Conservation (phyloP, 495 filamentous ascomycete genomes). For the Podospora australis region DNA sequence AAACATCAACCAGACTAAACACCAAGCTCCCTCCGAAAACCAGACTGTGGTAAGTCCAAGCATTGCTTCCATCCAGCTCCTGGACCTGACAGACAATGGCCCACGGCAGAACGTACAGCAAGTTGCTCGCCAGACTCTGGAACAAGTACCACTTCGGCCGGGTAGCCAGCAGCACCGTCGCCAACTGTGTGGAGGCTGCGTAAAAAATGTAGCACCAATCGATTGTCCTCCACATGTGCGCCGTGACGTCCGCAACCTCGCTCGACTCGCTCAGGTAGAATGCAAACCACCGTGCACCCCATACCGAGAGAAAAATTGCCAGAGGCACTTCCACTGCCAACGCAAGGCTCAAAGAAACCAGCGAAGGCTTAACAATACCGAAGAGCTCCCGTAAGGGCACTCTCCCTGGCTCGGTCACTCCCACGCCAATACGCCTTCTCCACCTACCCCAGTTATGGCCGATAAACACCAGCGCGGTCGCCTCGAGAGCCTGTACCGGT, state of each 20-base stretch:
- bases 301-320: slow-evolving; percentile 55
- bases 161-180: slow-evolving; percentile 59
- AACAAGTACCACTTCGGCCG: slow-evolving; percentile 60
- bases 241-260: slow-evolving; percentile 53
- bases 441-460: slow-evolving; percentile 64
- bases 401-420: slow-evolving; percentile 32
- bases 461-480: slow-evolving; percentile 57
- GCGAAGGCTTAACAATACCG: slow-evolving; percentile 47
- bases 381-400: slow-evolving; percentile 30
- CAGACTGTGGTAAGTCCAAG: slow-evolving; percentile 62
- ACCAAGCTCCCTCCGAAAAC: slow-evolving; percentile 67
- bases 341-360: slow-evolving; percentile 49
- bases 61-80: slow-evolving; percentile 42
- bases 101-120: slow-evolving; percentile 66
- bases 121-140: slow-evolving; percentile 57
- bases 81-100: slow-evolving; percentile 53
- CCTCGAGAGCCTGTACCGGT: slow-evolving; percentile 61
- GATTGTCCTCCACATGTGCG: slow-evolving; percentile 64
- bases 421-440: slow-evolving; percentile 34
- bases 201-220: slow-evolving; percentile 78
- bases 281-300: slow-evolving; percentile 54
- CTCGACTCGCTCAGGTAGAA: slow-evolving; percentile 49
- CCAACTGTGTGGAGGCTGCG: slow-evolving; percentile 56
- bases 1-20: slow-evolving; percentile 55
- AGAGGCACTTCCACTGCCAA: slow-evolving; percentile 53